Evolutionary conservation across 1,284 basidiomycete genomes (phyloP), one percentile per base, ranked within the genome.

Genomic region (Moesziomyces globuligerus): DNA sequence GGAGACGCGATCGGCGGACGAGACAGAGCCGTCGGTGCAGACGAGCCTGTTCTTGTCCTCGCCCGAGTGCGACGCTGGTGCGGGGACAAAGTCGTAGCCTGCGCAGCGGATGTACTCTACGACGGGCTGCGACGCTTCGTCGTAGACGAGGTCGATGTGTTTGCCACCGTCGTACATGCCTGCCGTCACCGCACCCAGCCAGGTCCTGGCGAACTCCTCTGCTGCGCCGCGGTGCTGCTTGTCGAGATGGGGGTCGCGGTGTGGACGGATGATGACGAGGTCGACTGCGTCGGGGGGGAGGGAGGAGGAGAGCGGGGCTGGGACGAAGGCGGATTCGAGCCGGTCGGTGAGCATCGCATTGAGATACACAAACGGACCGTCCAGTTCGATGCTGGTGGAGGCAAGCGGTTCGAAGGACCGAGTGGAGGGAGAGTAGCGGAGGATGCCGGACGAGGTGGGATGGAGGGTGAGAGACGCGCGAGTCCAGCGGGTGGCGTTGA

Each of bases 281-380:
- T 97, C 92, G 76, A 93, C 87, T 10, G 87, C 86, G 0, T 50
- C 45, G 1, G 26, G 24, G 1, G 70, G 74, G 7, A 74, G 51
- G 5, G 47, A 32, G n/a, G 59, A 64, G 24, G 84, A 76, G 23
- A 89, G 85, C 10, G 92, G 91, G 0, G 89, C 85, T 43, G 93
- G 90, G 52, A 89, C 85, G 79, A 96, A 95, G 2, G 84, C 81
- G 1, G 90, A 88, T 82, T 97, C 94, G 54, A 97, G 85, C 15
- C 94, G 86, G 81, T 92, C 89, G 26, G 91, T 90, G 56, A 92
- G 90, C 48, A 91, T 86, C 0, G 90, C 90, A 7, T 89, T 89
- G 20, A 95, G 83, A 83, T 98, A 98, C 18, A 87, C 85, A 78
- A 95, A 96, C 1, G 92, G 92, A 0, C 93, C 94, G 0, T 86